phyloP scores from a whole-genome alignment of 1,139 yeast species.

The Groenewaldozyma auringiensis region DNA sequence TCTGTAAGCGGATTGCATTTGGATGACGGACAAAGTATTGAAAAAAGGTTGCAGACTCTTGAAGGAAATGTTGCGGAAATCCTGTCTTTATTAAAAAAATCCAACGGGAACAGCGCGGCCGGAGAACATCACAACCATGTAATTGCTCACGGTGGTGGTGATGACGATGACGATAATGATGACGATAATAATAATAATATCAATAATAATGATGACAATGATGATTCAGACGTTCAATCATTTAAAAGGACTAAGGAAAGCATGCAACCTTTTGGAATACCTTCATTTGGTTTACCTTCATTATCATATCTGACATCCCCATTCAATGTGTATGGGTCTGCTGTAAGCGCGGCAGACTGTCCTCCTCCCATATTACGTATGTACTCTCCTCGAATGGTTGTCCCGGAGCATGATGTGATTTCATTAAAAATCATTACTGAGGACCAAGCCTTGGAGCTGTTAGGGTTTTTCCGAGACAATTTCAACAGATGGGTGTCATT shows the following conservation, averaged over 20 bases:
- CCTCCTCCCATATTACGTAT: slow-evolving; percentile 43
- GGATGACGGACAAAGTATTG: slow-evolving; percentile 8
- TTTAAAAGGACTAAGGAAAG: neutral
- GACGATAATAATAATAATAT: neutral
- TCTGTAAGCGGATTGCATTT: slow-evolving; percentile 10
- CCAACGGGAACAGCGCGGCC: neutral
- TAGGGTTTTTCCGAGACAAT: slow-evolving; percentile 54
- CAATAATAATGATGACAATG: neutral
- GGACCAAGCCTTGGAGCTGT: slow-evolving; percentile 42
- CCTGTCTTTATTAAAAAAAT: slow-evolving; percentile 11
- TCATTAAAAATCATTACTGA: slow-evolving; percentile 44
- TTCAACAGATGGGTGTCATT: slow-evolving; percentile 77
- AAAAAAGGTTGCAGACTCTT: slow-evolving; percentile 17
- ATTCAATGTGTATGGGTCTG: slow-evolving; percentile 39
- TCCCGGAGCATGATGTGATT: slow-evolving; percentile 39
- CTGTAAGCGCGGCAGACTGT: slow-evolving; percentile 28
- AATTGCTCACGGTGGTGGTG: neutral
- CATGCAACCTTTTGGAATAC: slow-evolving; percentile 5
- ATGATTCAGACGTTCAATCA: neutral
- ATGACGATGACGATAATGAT: neutral
- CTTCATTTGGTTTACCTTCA: slow-evolving; percentile 37
- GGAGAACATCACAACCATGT: neutral
- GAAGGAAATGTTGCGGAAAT: slow-evolving; percentile 23
- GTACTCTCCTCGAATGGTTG: slow-evolving; percentile 30
- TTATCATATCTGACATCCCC: slow-evolving; percentile 44